These are phyloP conservation scores for Skeletonema tropicum DNA, from an alignment of 108 stramenopile species.

Conservation along the genomic window DNA sequence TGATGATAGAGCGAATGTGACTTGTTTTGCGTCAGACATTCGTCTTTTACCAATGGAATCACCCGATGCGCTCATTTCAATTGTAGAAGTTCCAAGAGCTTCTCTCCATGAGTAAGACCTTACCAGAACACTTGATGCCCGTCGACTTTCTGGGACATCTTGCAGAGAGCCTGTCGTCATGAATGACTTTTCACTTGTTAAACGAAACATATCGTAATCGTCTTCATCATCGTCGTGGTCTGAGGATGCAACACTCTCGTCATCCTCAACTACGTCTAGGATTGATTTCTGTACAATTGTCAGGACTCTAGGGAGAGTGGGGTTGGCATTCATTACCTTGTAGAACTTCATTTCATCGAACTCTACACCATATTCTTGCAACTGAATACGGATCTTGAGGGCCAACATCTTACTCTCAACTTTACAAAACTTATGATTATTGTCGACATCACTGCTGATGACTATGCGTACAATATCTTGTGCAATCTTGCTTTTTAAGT, in stretches of 20 bases:
- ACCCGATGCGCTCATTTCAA: neutral
- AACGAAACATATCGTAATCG: slow-evolving; percentile 30
- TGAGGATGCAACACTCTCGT: neutral
- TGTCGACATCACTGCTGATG: slow-evolving; percentile 23
- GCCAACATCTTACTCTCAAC: slow-evolving; percentile 34
- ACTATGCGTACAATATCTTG: slow-evolving; percentile 38
- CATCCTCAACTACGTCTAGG: neutral
- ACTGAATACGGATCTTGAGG: slow-evolving; percentile 33
- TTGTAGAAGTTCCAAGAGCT: neutral
- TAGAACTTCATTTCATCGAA: slow-evolving; percentile 41
- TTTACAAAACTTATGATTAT: slow-evolving; percentile 24
- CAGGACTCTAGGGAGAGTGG: slow-evolving; percentile 14
- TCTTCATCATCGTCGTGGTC: slow-evolving; percentile 18
- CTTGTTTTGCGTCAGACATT: neutral
- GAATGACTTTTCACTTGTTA: slow-evolving; percentile 1
- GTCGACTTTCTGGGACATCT: neutral
- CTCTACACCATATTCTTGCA: slow-evolving; percentile 40
- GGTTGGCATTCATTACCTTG: slow-evolving; percentile 17
- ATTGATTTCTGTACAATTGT: slow-evolving; percentile 20
- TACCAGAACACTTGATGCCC: neutral
- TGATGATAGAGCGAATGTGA: neutral
- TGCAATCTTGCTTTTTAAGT: slow-evolving; percentile 22
- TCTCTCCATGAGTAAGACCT: neutral
- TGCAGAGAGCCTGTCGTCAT: neutral
- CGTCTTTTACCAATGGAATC: neutral